Conservation (phyloP, 2,329 filamentous ascomycete species). For the Biscogniauxia sp. region DNA sequence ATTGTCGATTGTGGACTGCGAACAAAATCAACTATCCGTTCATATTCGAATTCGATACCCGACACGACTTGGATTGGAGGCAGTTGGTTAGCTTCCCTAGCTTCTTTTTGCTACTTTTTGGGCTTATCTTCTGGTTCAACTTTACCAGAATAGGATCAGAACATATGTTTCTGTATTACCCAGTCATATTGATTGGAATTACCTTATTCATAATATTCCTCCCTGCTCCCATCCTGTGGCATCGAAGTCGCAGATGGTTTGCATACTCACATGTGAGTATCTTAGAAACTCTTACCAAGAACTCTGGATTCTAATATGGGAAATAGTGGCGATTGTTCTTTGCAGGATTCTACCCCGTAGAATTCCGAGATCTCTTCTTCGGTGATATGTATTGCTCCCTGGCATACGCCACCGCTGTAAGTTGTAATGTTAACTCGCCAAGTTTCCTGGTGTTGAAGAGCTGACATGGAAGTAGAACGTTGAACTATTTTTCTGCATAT, state of each 20-base stretch:
- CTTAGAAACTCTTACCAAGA: background rate
- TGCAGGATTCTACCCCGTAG: conserved; percentile 86
- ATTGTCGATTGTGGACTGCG: conserved; percentile 77
- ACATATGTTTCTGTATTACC: conserved; percentile 79
- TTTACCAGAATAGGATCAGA: conserved; percentile 68
- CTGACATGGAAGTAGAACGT: conserved; percentile 60
- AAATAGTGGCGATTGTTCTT: conserved; percentile 76
- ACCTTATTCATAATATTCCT: conserved; percentile 69
- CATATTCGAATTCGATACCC: conserved; percentile 92
- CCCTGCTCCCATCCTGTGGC: conserved; percentile 71
- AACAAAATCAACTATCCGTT: conserved; percentile 95
- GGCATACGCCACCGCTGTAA: conserved; percentile 82
- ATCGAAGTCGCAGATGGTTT: conserved; percentile 80
- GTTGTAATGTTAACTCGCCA: conserved; percentile 34
- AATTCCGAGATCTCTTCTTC: conserved; percentile 96
- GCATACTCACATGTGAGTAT: conserved; percentile 77
- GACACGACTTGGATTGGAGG: conserved; percentile 85
- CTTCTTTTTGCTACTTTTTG: conserved; percentile 75
- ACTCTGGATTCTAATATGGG: conserved; percentile 27
- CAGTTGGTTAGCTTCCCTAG: conserved; percentile 84
- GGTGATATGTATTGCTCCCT: conserved; percentile 97
- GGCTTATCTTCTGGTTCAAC: conserved; percentile 85
- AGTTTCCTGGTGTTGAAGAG: background rate
- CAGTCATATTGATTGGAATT: conserved; percentile 72
- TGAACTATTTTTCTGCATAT: conserved; percentile 91